A percentile compares a stretch with the other conserved stretches of the same genome.
phyloP scores from a whole-genome alignment of 2,329 filamentous ascomycete species.

The Cercospora citrullina region DNA sequence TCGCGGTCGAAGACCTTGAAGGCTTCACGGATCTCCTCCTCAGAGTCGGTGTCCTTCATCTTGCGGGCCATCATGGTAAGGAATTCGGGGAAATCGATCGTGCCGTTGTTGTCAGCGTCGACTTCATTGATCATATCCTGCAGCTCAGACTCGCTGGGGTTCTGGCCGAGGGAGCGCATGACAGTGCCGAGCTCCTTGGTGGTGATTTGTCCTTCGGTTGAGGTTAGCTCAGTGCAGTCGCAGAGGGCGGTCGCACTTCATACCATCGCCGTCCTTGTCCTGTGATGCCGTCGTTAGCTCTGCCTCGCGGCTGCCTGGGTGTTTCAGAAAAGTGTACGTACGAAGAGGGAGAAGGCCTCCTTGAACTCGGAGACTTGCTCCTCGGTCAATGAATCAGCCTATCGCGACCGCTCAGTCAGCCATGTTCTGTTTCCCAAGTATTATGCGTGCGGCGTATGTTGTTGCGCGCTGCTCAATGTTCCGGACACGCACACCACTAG shows the following conservation, averaged over 20 bases:
- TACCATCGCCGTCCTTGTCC: slow-evolving; percentile 62
- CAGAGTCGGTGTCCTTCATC: slow-evolving; percentile 62
- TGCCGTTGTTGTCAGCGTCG: slow-evolving; percentile 64
- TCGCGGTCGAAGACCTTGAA: slow-evolving; percentile 68
- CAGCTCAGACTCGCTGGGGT: slow-evolving; percentile 62
- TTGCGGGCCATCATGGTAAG: slow-evolving; percentile 66
- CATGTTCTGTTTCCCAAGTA: neutral
- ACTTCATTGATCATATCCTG: slow-evolving; percentile 69
- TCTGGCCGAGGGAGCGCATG: slow-evolving; percentile 64
- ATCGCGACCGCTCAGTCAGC: slow-evolving; percentile 28
- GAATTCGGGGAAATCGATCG: slow-evolving; percentile 67
- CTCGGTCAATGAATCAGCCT: slow-evolving; percentile 98
- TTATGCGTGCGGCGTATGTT: neutral
- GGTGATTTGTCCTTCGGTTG: slow-evolving; percentile 59
- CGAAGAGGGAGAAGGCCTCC: slow-evolving; percentile 99
- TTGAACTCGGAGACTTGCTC: slow-evolving; percentile 99
- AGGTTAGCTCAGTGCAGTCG: neutral
- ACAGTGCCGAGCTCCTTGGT: slow-evolving; percentile 63
- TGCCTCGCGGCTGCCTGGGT: slow-evolving; percentile 11
- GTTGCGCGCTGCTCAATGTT: neutral
- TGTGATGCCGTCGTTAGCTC: slow-evolving; percentile 37
- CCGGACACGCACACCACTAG: slow-evolving; percentile 11
- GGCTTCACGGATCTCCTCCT: slow-evolving; percentile 64
- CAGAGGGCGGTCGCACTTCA: neutral
- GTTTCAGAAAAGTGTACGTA: slow-evolving; percentile 58